Percentiles rank a stretch among this genome's conserved stretches.
These are phyloP conservation scores for Kodamaea alishanica DNA, from an alignment of 1,139 yeast species.

Conservation along the genomic window DNA sequence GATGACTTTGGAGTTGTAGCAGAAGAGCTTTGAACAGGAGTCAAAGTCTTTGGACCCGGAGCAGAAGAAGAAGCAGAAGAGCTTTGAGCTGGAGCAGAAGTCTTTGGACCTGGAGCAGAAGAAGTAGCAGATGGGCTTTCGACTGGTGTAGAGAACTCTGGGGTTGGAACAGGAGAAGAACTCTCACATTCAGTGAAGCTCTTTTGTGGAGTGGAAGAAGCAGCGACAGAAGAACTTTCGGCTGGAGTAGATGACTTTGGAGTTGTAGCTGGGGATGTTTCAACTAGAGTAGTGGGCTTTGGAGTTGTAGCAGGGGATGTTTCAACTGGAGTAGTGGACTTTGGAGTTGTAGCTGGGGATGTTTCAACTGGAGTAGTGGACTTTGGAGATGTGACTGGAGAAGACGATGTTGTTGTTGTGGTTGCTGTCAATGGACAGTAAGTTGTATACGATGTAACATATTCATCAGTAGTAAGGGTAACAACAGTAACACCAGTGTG, in stretches of 20 bases:
- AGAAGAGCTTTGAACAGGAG: not conserved
- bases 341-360: slow-evolving; percentile 2
- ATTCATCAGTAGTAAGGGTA: slow-evolving; percentile 10
- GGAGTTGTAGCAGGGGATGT: slow-evolving; percentile 1
- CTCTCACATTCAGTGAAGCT: no score
- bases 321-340: not conserved
- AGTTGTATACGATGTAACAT: slow-evolving; percentile 12
- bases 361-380: not conserved
- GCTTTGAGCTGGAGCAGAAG: not conserved
- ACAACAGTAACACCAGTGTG: slow-evolving; percentile 12
- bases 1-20: not conserved
- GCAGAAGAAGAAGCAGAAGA: not conserved
- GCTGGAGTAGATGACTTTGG: not conserved
- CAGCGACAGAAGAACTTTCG: not conserved
- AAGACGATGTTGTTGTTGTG: not conserved
- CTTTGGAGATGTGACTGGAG: slow-evolving; percentile 1
- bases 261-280: slow-evolving; percentile 2
- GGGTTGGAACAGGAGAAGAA: not conserved
- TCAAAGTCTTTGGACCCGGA: no score
- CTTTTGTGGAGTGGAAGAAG: no score
- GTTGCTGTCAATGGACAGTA: slow-evolving; percentile 14
- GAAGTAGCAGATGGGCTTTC: not conserved
- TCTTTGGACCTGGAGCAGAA: not conserved
- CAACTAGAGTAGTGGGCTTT: not conserved
- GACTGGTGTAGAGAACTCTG: slow-evolving; percentile 1